Base-by-base conservation (phyloP, 305 asterid species). In the Euphrasia arctica region DNA sequence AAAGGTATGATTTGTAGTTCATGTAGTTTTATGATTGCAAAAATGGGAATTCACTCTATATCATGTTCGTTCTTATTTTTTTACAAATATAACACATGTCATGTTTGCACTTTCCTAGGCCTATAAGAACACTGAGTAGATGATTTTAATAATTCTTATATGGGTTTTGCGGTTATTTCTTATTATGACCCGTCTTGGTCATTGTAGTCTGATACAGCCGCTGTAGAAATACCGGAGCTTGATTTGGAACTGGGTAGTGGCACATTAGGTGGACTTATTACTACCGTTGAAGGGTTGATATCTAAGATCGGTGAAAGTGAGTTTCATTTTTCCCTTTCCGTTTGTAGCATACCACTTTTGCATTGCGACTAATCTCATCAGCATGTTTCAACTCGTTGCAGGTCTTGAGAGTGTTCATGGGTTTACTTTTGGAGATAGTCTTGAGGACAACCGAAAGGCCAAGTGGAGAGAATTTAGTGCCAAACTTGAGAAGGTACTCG, bases 251-350 rank as follows among this genome's bases (percentile, higher is more conserved):
- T 94, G 72, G 28, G 84, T 9, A 80, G 88, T 68, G 99, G 99
- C 65, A 88, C 95, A 41, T 76, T 94, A 75, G 97, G 96, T 51
- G 99, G 98, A 60, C 76, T 88, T 66, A 95, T 90, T 55, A 94
- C 98, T 3, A 94, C 99, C 8, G 79, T 94, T 56, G 99, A 94
- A 84, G 98, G 98, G 58, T 82, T 94, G 80, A 74, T 94, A 62
- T 76, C 96, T 59, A 80, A 85, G 70, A 85, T 94, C 54, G 77
- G 92, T 75, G 96, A 86, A 76, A 88, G 99, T 90, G 73, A 82
- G 95, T 75, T 28, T 36, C 7, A 28, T 32, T 27, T 61, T 9
- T 62, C 63, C 9, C n/a, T 60, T n/a, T 57, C 11, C n/a, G 4
- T 29, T 29, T 5, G 22, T 57, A 54, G 34, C 42, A 12, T 22